Evolutionary conservation across 2,329 filamentous ascomycete species (phyloP), one percentile per base, ranked within the genome.

Genomic region (Aspergillus vadensis): DNA sequence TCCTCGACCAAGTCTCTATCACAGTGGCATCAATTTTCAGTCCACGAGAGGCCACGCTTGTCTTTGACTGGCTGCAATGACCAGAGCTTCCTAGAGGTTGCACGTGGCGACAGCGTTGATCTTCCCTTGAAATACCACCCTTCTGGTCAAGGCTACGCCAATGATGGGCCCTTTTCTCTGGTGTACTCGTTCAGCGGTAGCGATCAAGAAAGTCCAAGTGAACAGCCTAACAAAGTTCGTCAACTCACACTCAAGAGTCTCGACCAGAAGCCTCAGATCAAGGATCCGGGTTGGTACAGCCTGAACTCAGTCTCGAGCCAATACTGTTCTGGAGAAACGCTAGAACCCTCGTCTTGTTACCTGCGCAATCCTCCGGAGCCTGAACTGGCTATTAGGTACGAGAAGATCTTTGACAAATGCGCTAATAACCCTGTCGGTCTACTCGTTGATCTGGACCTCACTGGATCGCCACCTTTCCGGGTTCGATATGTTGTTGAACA

Each of bases 261-360:
- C 4, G 79, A 84, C 44, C 85, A 91, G 57, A 82, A 83, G 61
- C 89, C 91, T 2, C 79, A 77, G 14, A 91, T 98, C 59, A 86
- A 86, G 25, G 86, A 89, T 36, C 87, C 92, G 27, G 95, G 96
- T 51, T 84, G 97, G 25, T 99, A 99, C 77, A 94, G 90, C 1
- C 77, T 99, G 60, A 89, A 87, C 65, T 86, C 90, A 14, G 86
- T 98, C 7, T 86, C 88, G 1, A 96, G 91, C 58, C 88, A 90
- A 23, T 90, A 87, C 62, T 99, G 95, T 72, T 82, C 87, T 36
- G 95, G 95, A 49, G 93, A 98, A 68, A 88, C 99, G 4, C 84
- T 94, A 65, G 95, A 99, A 74, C 95, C 95, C 27, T 91, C 94
- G 2, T 95, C 93, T n/a, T 98, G 94, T 74, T 82, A 97, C 60